These are phyloP conservation scores for Dissophora ornata DNA, from an alignment of 192 early-diverging fungal species.

Conservation along the genomic window DNA sequence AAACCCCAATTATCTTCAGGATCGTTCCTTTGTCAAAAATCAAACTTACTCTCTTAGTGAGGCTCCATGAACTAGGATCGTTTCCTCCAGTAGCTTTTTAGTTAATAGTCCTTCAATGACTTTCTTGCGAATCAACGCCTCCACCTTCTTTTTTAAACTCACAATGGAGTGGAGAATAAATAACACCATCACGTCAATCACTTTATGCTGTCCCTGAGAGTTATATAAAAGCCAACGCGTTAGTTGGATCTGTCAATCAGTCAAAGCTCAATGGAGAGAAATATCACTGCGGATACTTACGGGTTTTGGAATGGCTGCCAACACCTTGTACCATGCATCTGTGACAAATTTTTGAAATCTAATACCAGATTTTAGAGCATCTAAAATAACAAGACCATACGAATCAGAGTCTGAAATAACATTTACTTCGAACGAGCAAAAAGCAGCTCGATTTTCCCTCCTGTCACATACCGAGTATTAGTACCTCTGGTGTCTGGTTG, in stretches of 20 bases:
- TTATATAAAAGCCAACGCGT: not conserved
- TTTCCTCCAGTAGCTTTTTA: conserved; percentile 56
- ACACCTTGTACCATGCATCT: conserved; percentile 75
- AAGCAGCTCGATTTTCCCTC: too few relatives aligned
- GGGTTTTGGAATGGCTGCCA: conserved; percentile 58
- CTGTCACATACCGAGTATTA: conserved; percentile 62
- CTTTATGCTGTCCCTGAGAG: conserved; percentile 62
- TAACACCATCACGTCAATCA: conserved; percentile 64
- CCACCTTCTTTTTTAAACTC: conserved; percentile 65
- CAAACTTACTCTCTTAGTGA: conserved; percentile 58
- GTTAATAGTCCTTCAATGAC: conserved; percentile 57
- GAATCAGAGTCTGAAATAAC: not conserved
- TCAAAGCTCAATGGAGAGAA: too few relatives aligned
- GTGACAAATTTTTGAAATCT: conserved; percentile 75
- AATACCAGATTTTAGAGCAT: conserved; percentile 73
- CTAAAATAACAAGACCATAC: conserved; percentile 28
- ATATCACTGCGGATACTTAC: conserved; percentile 45
- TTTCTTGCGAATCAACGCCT: conserved; percentile 63
- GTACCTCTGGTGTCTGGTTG: conserved; percentile 56
- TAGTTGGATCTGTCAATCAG: too few relatives aligned
- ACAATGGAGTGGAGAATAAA: conserved; percentile 64
- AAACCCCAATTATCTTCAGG: too few relatives aligned
- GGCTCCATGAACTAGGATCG: conserved; percentile 57
- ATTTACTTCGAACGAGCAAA: too few relatives aligned
- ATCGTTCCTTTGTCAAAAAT: not conserved